phyloP scores from a whole-genome alignment of 2,329 filamentous ascomycete species.

The Chaetomium globosum region DNA sequence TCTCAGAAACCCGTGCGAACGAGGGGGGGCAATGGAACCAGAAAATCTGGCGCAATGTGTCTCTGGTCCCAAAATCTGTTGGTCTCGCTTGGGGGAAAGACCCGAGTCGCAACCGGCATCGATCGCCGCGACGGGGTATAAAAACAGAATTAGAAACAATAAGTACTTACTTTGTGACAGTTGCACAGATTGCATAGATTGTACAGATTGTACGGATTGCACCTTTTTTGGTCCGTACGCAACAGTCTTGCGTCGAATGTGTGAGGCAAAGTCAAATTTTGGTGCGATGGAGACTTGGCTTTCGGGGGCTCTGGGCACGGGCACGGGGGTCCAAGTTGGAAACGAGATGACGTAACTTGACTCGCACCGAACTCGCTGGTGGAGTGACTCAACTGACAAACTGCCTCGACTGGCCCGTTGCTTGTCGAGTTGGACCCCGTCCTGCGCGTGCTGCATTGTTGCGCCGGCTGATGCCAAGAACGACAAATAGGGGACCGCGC shows the following conservation, averaged over 20 bases:
- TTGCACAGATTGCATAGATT: conserved; percentile 5
- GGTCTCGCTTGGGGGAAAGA: background rate
- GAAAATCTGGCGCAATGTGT: conserved; percentile 1
- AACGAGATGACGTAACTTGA: conserved; percentile 29
- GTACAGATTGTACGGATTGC: conserved; percentile 4
- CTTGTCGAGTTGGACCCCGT: background rate
- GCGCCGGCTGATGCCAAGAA: conserved; percentile 24
- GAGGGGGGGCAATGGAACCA: conserved; percentile 1
- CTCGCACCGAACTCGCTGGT: conserved; percentile 20
- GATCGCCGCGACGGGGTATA: conserved; percentile 1
- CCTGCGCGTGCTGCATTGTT: conserved; percentile 3
- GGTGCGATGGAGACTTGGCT: conserved; percentile 12
- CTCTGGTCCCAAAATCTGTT: background rate
- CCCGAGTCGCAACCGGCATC: conserved; percentile 1
- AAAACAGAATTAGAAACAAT: background rate
- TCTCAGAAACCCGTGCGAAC: background rate
- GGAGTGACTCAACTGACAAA: conserved; percentile 29
- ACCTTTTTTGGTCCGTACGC: background rate
- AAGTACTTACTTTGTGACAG: conserved; percentile 4
- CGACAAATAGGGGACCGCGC: conserved; percentile 5
- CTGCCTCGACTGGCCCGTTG: background rate
- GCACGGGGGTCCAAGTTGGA: conserved; percentile 19
- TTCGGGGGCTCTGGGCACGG: conserved; percentile 12
- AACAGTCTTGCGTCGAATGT: background rate
- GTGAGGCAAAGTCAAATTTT: conserved; percentile 11